Conservation (phyloP, 495 filamentous ascomycete genomes). For the Talaromyces stipitatus region DNA sequence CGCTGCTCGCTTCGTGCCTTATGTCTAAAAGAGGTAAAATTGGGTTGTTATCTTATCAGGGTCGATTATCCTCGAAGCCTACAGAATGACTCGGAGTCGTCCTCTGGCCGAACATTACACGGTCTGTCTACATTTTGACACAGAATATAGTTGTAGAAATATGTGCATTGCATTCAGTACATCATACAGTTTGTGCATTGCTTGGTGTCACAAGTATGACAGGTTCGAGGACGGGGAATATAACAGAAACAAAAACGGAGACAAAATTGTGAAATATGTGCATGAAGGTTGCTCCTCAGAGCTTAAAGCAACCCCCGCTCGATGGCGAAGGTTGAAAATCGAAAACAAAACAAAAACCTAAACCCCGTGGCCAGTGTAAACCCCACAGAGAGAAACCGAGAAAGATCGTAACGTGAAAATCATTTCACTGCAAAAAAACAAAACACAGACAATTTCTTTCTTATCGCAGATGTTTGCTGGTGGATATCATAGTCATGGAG, state of each 20-base stretch:
- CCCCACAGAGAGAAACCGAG: background rate
- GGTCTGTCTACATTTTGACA: background rate
- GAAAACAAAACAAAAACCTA: background rate
- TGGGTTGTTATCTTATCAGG: background rate
- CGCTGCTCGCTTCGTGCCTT: background rate
- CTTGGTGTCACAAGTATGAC: background rate
- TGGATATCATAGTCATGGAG: slow-evolving; percentile 5
- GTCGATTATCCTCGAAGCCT: background rate
- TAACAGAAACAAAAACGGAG: background rate
- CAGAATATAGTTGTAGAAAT: too few species aligned
- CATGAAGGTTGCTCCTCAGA: background rate
- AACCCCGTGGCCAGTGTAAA: background rate
- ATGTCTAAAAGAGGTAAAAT: background rate
- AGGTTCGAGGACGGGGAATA: background rate
- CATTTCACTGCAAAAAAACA: background rate
- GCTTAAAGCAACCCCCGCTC: background rate
- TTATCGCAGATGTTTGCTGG: background rate
- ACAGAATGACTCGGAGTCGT: background rate
- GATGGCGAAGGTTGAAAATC: background rate
- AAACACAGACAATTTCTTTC: background rate
- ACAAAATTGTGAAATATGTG: background rate
- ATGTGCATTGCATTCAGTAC: background rate
- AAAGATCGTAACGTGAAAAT: background rate
- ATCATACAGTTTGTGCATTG: background rate
- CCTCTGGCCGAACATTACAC: background rate